Conservation (phyloP, 2,329 filamentous ascomycete species). For the Drechslerella stenobrocha region DNA sequence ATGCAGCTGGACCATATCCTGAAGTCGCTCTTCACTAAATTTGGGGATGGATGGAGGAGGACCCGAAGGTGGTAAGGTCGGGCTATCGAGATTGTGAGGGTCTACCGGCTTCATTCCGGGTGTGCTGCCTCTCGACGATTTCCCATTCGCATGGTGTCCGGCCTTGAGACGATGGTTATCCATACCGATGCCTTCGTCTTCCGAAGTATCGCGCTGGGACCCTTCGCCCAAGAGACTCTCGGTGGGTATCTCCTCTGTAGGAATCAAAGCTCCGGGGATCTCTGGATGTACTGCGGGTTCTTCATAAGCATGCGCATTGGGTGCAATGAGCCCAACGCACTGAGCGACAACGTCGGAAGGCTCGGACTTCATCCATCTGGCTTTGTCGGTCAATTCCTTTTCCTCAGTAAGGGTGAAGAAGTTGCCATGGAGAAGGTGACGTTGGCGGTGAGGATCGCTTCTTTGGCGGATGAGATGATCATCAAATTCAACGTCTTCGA, state of each 20-base stretch:
- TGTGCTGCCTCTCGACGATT: conserved; percentile 33
- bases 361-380: conserved; percentile 77
- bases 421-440: conserved; percentile 78
- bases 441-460: conserved; percentile 72
- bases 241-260: conserved; percentile 54
- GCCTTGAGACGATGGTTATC: conserved; percentile 38
- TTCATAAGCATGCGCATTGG: conserved; percentile 47
- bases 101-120: conserved; percentile 36
- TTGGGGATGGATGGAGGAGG: conserved; percentile 59
- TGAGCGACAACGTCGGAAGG: conserved; percentile 77
- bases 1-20: conserved; percentile 66
- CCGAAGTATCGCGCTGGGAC: conserved; percentile 46
- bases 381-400: conserved; percentile 74
- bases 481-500: conserved; percentile 76
- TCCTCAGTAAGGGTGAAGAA: conserved; percentile 79
- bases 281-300: conserved; percentile 54
- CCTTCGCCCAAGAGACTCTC: conserved; percentile 53
- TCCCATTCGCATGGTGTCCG: conserved; percentile 8
- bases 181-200: conserved; percentile 48
- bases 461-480: conserved; percentile 74
- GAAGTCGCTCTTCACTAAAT: conserved; percentile 59
- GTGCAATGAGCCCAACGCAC: conserved; percentile 69
- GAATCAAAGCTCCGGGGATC: conserved; percentile 56
- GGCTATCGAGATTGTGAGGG: conserved; percentile 61
- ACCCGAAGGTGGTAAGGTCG: conserved; percentile 63